Conservation (phyloP, 345 rosid genomes). For the Arabis hirsuta region DNA sequence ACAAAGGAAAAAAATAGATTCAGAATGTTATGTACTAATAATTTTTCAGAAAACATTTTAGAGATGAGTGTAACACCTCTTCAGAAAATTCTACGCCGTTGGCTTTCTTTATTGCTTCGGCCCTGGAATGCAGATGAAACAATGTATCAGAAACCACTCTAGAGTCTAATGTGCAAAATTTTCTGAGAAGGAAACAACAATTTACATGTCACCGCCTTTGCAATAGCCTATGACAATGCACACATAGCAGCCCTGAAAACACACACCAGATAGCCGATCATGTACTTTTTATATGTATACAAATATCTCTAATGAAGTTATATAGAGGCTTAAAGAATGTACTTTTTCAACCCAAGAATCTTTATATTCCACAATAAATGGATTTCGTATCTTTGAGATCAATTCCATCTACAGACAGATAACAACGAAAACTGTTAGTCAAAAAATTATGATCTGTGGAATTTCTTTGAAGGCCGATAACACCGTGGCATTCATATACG, state of each 20-base stretch:
- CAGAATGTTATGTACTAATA: neutral
- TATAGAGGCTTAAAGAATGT: conserved; percentile 24
- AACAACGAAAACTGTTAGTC: conserved; percentile 21
- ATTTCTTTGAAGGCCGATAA: neutral
- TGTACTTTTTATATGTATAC: neutral
- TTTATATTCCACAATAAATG: conserved; percentile 94
- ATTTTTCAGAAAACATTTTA: neutral
- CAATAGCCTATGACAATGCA: conserved; percentile 97
- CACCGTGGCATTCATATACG: neutral
- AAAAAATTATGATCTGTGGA: conserved; percentile 3
- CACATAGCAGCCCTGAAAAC: conserved; percentile 91
- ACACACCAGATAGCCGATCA: conserved; percentile 26
- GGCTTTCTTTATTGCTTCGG: conserved; percentile 94
- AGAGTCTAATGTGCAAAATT: conserved; percentile 16
- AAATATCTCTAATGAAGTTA: neutral
- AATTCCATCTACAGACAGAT: conserved; percentile 78
- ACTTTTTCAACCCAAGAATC: conserved; percentile 99
- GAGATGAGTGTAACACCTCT: conserved; percentile 50
- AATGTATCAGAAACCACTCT: conserved; percentile 25
- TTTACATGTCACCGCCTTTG: conserved; percentile 99
- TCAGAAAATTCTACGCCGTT: conserved; percentile 74
- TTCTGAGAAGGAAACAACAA: conserved; percentile 39
- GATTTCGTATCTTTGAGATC: conserved; percentile 86
- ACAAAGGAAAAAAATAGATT: conserved; percentile 23
- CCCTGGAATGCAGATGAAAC: conserved; percentile 57